Evolutionary conservation across 768 basidiomycete species (phyloP), one percentile per base, ranked within the genome.

Genomic region (Clitopilus hobsonii): DNA sequence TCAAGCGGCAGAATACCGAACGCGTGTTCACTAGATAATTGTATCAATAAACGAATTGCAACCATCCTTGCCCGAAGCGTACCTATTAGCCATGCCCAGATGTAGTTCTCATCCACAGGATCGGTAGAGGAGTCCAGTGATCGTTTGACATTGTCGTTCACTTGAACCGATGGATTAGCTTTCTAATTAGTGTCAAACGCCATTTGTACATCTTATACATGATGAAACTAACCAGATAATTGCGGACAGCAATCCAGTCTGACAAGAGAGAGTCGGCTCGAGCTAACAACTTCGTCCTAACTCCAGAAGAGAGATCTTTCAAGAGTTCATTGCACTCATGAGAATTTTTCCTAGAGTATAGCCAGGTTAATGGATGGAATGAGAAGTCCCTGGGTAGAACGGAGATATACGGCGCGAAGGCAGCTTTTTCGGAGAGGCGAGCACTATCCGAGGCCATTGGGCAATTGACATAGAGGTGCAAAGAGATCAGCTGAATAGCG

Each of bases 71-170:
- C n/a, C n/a, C n/a, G 53, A 28, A 26, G 65, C 76, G 56, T 60
- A 90, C 94, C 92, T 64, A 86, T 95, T 8, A 98, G 77, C 94
- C 95, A 98, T 1, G 82, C 93, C 93, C 95, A 97, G 2, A 91
- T 67, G 60, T 83, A 91, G 61, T 85, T 79, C 29, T 64, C 68
- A 47, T 72, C 62, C n/a, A 62, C 56, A 57, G 47, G 67, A 61
- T 22, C 49, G 54, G 22, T 45, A 10, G 41, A 48, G 60, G 48
- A 65, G 38, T 26, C 38, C 25, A 38, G 29, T 20, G 38, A 54
- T 38, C 47, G 53, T 53, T 53, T 45, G 32, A 52, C 18, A 54
- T 29, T 52, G 51, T 25, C 49, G 25, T 50, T 2, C 14, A 30
- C 53, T 29, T 6, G 56, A 18, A 47, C 50, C 52, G 51, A 54